phyloP scores from a whole-genome alignment of 2,329 filamentous ascomycete species.

The Camptophora hylomeconis region DNA sequence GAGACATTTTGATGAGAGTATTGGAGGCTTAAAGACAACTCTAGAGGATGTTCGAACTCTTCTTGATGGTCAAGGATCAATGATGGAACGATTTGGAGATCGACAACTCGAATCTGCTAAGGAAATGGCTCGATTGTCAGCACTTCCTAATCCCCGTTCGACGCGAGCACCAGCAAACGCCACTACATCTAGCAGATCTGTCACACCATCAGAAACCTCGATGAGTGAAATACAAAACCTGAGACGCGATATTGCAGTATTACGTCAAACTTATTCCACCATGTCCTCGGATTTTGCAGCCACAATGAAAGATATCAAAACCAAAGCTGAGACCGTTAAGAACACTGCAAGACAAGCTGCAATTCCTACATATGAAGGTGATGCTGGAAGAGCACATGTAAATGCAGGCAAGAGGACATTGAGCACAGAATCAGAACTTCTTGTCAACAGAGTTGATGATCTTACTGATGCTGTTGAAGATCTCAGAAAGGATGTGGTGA shows the following conservation, averaged over 20 bases:
- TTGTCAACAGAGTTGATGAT: slow-evolving; percentile 87
- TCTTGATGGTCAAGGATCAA: slow-evolving; percentile 67
- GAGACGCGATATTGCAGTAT: slow-evolving; percentile 74
- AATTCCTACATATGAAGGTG: slow-evolving; percentile 59
- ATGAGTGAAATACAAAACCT: slow-evolving; percentile 68
- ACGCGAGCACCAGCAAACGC: slow-evolving; percentile 19
- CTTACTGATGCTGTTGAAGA: slow-evolving; percentile 96
- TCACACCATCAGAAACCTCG: slow-evolving; percentile 35
- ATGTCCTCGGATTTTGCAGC: slow-evolving; percentile 80
- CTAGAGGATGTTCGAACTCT: slow-evolving; percentile 78
- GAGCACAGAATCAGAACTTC: slow-evolving; percentile 72
- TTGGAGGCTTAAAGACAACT: slow-evolving; percentile 64
- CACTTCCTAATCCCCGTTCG: slow-evolving; percentile 29
- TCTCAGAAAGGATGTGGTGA: slow-evolving; percentile 89
- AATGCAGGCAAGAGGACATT: slow-evolving; percentile 76
- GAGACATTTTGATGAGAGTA: slow-evolving; percentile 83
- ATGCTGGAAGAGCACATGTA: slow-evolving; percentile 75
- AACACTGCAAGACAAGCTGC: slow-evolving; percentile 56
- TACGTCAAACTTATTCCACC: slow-evolving; percentile 84
- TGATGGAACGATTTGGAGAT: slow-evolving; percentile 77
- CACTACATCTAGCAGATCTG: slow-evolving; percentile 21
- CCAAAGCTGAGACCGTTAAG: slow-evolving; percentile 73
- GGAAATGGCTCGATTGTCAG: slow-evolving; percentile 60
- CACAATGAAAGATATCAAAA: slow-evolving; percentile 72
- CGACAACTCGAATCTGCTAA: slow-evolving; percentile 80